Evolutionary conservation across 192 early-diverging fungal species (phyloP).

Genomic region (Backusella psychrophila): DNA sequence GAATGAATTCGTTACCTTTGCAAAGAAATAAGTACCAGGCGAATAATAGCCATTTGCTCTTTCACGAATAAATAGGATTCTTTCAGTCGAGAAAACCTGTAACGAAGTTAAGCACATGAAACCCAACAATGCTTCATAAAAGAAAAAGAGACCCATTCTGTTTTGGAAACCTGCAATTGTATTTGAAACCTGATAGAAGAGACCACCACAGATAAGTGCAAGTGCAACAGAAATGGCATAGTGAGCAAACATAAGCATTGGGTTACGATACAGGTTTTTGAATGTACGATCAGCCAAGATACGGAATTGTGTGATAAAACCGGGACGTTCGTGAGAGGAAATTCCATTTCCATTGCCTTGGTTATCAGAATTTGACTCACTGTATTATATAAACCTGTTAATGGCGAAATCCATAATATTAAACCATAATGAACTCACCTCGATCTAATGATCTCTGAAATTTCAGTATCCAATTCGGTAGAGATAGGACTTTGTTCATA

Average conservation of each 20-base stretch:
- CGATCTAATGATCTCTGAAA: conserved; percentile 5
- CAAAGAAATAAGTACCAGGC: conserved; percentile 62
- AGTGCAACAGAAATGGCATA: conserved; percentile 66
- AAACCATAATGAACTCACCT: background rate
- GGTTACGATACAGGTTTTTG: conserved; percentile 82
- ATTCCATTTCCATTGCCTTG: background rate
- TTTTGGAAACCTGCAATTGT: conserved; percentile 61
- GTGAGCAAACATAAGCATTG: conserved; percentile 73
- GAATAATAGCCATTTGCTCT: conserved; percentile 75
- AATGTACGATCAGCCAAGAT: conserved; percentile 75
- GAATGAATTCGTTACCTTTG: conserved; percentile 47
- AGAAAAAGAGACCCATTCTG: conserved; percentile 65
- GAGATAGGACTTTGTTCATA: conserved; percentile 39
- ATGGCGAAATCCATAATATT: background rate
- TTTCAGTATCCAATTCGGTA: conserved; percentile 32
- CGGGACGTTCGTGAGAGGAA: conserved; percentile 46
- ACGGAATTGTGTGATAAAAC: conserved; percentile 64
- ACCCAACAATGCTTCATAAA: conserved; percentile 61
- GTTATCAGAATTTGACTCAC: background rate
- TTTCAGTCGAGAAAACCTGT: conserved; percentile 63
- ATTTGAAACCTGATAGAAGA: conserved; percentile 63
- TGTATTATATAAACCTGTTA: background rate
- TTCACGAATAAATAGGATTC: conserved; percentile 69
- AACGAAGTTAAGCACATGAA: conserved; percentile 64
- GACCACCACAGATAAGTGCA: conserved; percentile 58